These are phyloP conservation scores for Spergularia bocconei DNA, from an alignment of 148 eudicot species.

Conservation along the genomic window DNA sequence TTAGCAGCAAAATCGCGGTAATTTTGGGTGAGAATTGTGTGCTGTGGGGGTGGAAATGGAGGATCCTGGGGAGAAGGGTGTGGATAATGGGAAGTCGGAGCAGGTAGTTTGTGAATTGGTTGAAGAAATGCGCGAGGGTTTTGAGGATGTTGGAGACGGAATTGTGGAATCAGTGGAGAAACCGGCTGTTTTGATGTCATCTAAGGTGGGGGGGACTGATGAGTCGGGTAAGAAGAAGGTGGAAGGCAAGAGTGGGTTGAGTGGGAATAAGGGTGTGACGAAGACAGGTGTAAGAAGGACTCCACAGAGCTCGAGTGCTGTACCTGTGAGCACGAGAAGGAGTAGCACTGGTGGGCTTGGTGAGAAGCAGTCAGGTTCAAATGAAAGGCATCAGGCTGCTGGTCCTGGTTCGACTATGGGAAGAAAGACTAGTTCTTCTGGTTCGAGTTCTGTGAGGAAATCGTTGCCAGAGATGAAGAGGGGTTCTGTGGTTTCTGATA, in stretches of 20 bases:
- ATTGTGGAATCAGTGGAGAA: conserved; percentile 21
- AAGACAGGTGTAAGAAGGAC: conserved; percentile 46
- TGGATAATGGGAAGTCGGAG: conserved; percentile 27
- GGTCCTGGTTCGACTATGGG: conserved; percentile 31
- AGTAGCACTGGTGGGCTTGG: conserved; percentile 74
- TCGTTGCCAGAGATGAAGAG: conserved; percentile 73
- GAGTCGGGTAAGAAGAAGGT: conserved; percentile 37
- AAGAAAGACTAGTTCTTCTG: conserved; percentile 31
- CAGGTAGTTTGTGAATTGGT: conserved; percentile 25
- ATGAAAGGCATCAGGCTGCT: conserved; percentile 27
- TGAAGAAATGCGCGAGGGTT: conserved; percentile 8
- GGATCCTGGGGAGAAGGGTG: conserved; percentile 25
- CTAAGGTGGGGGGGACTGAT: conserved; percentile 33
- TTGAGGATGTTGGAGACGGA: conserved; percentile 30
- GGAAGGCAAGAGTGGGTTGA: conserved; percentile 35
- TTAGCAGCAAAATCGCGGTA: conserved; percentile 1
- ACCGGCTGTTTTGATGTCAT: conserved; percentile 19
- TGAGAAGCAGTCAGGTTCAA: conserved; percentile 41
- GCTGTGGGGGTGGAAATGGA: conserved; percentile 31
- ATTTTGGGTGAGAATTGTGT: background rate
- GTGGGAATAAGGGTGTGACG: conserved; percentile 35
- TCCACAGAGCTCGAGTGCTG: conserved; percentile 40
- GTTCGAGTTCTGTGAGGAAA: conserved; percentile 43
- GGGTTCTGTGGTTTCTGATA: conserved; percentile 42
- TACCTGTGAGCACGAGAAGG: conserved; percentile 49